Base-by-base conservation (phyloP, 257 asterid species). In the Striga asiatica region DNA sequence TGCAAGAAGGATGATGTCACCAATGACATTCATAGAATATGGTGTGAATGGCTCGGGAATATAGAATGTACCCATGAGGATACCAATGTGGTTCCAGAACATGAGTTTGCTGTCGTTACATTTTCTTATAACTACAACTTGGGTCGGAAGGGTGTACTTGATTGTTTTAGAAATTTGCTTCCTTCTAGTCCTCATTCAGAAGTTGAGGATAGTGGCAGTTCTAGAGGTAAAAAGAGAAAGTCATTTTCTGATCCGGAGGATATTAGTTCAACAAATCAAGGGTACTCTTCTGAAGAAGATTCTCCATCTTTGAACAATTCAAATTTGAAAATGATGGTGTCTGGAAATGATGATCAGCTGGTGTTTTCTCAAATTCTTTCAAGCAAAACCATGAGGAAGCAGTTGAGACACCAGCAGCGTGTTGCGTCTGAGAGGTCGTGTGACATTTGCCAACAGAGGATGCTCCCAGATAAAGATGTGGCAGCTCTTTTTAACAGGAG, bases 41-140 rank as follows among this genome's bases (percentile, higher is more conserved):
- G 98, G 98, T 89, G 94, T 38, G 95, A 89, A 61, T 89, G 98
- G 95, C 69, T 89, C 25, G 92, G 82, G 51, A 70, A 64, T 41
- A 68, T 58, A 58, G 70, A 62, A 31, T 27, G 32, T 0, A 28
- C 60, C 11, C 21, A 63, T 56, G 74, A 70, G 34, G 79, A 68
- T 67, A 48, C 34, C 49, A 32, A 41, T 12, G 32, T n/a, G 57
- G 70, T 75, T 60, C 71, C 75, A 35, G 95, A 79, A 63, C 96
- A 89, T 52, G 96, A 83, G 27, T 86, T 83, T 74, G 88, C 93
- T 35, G 57, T 89, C 54, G 79, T 89, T 51, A 74, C 82, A 7
- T 86, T 89, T 69, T 52, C 96, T 20, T 86, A 89, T 71, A 69
- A 76, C 66, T 76, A 76, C 57, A 76, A 75, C 59, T 72, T 89